Percentiles rank a stretch among this genome's conserved stretches.
These are phyloP conservation scores for Flaveria linearis DNA, from an alignment of 129 eudicot species.

Conservation along the genomic window DNA sequence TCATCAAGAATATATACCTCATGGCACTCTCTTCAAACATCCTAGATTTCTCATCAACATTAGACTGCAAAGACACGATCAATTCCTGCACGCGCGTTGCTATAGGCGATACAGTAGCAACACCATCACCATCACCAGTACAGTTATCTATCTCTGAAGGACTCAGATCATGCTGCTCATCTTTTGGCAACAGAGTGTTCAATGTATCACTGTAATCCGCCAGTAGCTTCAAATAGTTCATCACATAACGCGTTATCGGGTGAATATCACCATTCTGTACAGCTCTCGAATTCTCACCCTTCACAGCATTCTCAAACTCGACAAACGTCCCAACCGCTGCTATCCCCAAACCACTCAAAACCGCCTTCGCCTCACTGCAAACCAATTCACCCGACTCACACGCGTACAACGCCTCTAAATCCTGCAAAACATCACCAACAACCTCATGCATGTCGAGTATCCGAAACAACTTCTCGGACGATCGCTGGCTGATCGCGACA, in stretches of 20 bases:
- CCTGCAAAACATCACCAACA: constrained; percentile 47
- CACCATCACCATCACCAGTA: constrained; percentile 39
- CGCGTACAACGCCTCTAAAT: constrained; percentile 52
- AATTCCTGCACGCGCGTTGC: constrained; percentile 50
- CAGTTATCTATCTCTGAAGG: constrained; percentile 20
- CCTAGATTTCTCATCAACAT: constrained; percentile 75
- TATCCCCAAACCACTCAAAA: constrained; percentile 57
- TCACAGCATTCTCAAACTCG: constrained; percentile 86
- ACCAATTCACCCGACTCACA: constrained; percentile 71
- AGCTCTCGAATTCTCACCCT: constrained; percentile 64
- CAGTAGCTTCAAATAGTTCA: constrained; percentile 77
- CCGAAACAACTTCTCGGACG: constrained; percentile 75
- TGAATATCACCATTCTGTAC: constrained; percentile 74
- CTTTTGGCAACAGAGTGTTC: constrained; percentile 46
- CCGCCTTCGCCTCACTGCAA: constrained; percentile 67
- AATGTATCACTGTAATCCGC: constrained; percentile 75
- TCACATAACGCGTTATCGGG: constrained; percentile 81
- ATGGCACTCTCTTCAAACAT: constrained; percentile 67
- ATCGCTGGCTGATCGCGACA: constrained; percentile 67
- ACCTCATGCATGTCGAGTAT: constrained; percentile 91
- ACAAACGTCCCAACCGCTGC: constrained; percentile 73
- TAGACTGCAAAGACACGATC: constrained; percentile 58
- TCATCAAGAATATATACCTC: constrained; percentile 76
- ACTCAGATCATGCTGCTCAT: constrained; percentile 17
- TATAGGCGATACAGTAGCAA: constrained; percentile 42